These are phyloP conservation scores for Melanopsichium pennsylvanicum DNA, from an alignment of 1,284 basidiomycete species.

Conservation along the genomic window DNA sequence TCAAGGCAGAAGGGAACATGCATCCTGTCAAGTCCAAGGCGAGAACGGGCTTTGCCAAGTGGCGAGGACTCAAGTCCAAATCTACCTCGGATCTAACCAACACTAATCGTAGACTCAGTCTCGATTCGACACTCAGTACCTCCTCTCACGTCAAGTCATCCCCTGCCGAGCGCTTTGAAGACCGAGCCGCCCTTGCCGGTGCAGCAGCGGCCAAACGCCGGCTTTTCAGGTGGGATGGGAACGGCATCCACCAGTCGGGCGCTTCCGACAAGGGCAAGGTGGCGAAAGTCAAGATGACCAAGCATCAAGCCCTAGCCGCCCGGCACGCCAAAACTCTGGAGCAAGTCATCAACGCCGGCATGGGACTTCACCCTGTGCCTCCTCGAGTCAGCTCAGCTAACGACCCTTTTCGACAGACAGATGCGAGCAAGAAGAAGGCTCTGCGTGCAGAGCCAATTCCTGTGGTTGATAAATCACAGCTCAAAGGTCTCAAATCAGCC, in stretches of 20 bases:
- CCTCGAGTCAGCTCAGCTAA: conserved; percentile 17
- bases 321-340: conserved; percentile 57
- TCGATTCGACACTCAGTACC: conserved; percentile 14
- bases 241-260: conserved; percentile 31
- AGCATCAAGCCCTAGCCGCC: conserved; percentile 46
- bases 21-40: conserved; percentile 2
- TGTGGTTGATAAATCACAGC: conserved; percentile 35
- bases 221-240: conserved; percentile 41
- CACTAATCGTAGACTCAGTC: conserved; percentile 7
- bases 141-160: conserved; percentile 9
- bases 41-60: conserved; percentile 10
- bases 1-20: background rate
- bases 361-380: conserved; percentile 38
- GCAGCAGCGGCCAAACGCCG: conserved; percentile 32
- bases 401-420: background rate
- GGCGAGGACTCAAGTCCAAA: conserved; percentile 30
- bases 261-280: conserved; percentile 24
- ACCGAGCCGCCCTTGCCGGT: conserved; percentile 19
- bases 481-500: conserved; percentile 51
- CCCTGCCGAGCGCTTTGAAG: conserved; percentile 10
- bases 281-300: conserved; percentile 48
- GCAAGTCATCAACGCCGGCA: conserved; percentile 55
- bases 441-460: conserved; percentile 25
- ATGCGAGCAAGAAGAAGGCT: conserved; percentile 26
- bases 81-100: conserved; percentile 27